Evolutionary conservation across 75 land plant species (phyloP).

Genomic region (Larix kaempferi): DNA sequence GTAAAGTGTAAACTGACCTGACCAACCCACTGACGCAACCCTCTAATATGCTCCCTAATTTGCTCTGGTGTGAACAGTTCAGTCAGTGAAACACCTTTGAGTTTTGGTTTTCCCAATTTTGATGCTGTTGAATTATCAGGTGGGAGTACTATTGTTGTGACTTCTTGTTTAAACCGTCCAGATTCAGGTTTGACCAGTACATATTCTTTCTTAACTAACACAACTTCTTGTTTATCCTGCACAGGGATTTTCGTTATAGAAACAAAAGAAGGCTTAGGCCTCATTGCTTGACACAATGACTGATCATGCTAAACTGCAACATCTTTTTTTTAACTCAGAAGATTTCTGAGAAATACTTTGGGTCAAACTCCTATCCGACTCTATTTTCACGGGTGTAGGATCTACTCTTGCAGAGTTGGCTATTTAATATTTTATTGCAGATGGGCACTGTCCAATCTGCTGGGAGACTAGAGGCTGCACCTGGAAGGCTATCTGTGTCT

Average conservation of each 20-base stretch:
- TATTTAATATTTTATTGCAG: constrained; percentile 21
- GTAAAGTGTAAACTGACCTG: constrained; percentile 61
- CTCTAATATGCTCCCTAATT: constrained; percentile 78
- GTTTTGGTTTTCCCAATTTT: constrained; percentile 87
- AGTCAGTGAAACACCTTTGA: constrained; percentile 88
- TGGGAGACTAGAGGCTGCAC: constrained; percentile 11
- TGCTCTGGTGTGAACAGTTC: constrained; percentile 98
- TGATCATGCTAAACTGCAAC: constrained; percentile 1
- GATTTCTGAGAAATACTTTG: constrained; percentile 2
- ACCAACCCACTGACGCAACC: constrained; percentile 97
- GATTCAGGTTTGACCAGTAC: background rate
- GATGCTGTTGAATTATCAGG: constrained; percentile 33
- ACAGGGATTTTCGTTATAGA: too few species aligned
- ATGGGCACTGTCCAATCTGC: background rate
- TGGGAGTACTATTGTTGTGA: background rate
- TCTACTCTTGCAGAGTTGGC: too few species aligned
- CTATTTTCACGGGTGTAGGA: constrained; percentile 22
- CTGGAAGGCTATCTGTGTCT: constrained; percentile 17
- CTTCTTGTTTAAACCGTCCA: background rate
- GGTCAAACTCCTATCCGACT: constrained; percentile 14
- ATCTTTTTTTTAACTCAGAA: constrained; percentile 9
- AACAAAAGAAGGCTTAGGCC: too few species aligned
- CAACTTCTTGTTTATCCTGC: constrained; percentile 2
- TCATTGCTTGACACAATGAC: constrained; percentile 1
- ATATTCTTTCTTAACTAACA: constrained; percentile 2